These are phyloP conservation scores for Aphanomyces astaci DNA, from an alignment of 352 stramenopile genomes.

Conservation along the genomic window DNA sequence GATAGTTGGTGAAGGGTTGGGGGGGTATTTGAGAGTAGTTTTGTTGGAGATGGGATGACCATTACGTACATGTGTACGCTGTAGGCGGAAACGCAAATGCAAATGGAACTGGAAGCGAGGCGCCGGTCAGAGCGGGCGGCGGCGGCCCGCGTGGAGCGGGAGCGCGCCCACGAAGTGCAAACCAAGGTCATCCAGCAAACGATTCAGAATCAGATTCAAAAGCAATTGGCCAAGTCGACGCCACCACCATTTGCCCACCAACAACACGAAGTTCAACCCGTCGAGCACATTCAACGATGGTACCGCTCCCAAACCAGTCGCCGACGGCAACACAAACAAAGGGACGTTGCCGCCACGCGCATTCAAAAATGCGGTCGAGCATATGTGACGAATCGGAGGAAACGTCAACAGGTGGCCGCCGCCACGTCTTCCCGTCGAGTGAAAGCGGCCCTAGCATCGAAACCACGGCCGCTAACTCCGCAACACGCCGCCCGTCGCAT, in stretches of 20 bases:
- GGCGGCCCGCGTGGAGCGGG: background rate
- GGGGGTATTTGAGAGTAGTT: too few species aligned
- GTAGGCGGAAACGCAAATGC: conserved; percentile 16
- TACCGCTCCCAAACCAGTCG: background rate
- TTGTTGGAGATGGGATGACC: too few species aligned
- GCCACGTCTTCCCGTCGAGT: background rate
- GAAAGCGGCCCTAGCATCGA: background rate
- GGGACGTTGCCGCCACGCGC: background rate
- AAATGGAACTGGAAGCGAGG: conserved; percentile 5
- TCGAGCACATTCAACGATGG: conserved; percentile 4
- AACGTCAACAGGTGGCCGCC: background rate
- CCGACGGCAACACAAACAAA: background rate
- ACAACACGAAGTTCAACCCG: too few species aligned
- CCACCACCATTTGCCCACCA: too few species aligned
- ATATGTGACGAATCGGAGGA: background rate
- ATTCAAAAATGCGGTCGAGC: background rate
- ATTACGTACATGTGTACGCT: too few species aligned
- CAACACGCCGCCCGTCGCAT: background rate
- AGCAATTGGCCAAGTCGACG: background rate
- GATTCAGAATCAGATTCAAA: background rate
- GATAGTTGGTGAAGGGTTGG: too few species aligned
- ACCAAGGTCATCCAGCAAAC: background rate
- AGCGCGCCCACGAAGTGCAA: background rate
- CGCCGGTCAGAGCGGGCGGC: background rate
- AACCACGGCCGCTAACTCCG: background rate